Evolutionary conservation across 108 stramenopile genomes (phyloP), one percentile per base, ranked within the genome.

Genomic region (Parietichytrium sp.): DNA sequence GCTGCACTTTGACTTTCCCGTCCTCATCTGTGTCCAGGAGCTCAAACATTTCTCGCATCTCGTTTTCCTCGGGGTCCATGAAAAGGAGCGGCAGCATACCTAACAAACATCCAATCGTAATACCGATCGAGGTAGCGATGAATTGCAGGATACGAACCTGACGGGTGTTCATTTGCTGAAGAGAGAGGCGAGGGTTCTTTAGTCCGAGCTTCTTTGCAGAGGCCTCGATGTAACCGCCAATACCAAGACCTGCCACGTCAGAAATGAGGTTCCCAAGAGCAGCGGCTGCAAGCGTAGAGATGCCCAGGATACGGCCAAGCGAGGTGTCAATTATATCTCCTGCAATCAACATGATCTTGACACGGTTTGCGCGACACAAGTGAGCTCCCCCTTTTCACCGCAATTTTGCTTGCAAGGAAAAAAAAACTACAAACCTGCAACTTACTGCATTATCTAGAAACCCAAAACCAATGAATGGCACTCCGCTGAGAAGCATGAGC

Each of bases 231-330:
- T 90, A 92, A 3, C 94, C 93, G 27, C 96, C 98, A 31, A 95
- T 85, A 51, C 87, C 90, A 4, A 96, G 90, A 16, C 96, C 96
- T 3, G 88, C 90, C 10, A 95, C 52, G 85, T 97, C 96, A 25
- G 87, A 85, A 13, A 92, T 72, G 78, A 93, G 61, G 72, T 96
- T 95, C 0, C 96, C 96, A 49, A 97, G 88, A 51, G 94, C 98
- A n/a, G 98, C 98, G 13, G 98, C 98, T 72, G 96, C 96, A 78
- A 98, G 82, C 3, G 98, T 98, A 23, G 93, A 92, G 72, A 98
- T 93, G 0, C 98, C 98, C 50, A 98, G 83, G 30, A 82, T 82
- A 1, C 96, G 93, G 36, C 98, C 97, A 1, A 96, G 79, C 25
- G 88, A 85, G 8, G 86, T 88, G 88, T 98, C 98, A 85, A 98